Conservation (phyloP, 2,329 filamentous ascomycete genomes). For the Aspergillus brunneoviolaceus region DNA sequence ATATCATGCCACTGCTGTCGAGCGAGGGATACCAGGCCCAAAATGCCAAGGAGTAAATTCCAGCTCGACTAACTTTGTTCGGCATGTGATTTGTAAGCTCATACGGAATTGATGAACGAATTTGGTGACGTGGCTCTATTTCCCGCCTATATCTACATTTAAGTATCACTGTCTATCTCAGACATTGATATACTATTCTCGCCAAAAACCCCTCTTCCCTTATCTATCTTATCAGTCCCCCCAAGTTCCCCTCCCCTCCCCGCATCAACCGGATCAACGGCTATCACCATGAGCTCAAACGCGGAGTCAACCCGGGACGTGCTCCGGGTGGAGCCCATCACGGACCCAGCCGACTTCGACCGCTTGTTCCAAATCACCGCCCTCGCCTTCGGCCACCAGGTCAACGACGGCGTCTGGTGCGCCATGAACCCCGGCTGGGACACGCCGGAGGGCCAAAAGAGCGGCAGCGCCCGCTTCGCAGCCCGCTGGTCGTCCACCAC, state of each 20-base stretch:
- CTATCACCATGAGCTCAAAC: background rate
- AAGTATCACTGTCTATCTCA: too few relatives aligned
- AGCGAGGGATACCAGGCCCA: too few relatives aligned
- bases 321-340: constrained; percentile 18
- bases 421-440: constrained; percentile 58
- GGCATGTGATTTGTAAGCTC: too few relatives aligned
- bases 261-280: background rate
- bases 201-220: too few relatives aligned
- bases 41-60: too few relatives aligned
- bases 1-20: too few relatives aligned
- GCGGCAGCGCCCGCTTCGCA: constrained; percentile 40
- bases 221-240: background rate
- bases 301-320: background rate
- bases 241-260: background rate
- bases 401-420: constrained; percentile 53
- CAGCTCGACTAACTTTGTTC: too few relatives aligned
- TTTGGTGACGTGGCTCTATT: too few relatives aligned
- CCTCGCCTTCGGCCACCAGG: constrained; percentile 51
- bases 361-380: constrained; percentile 14
- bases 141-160: too few relatives aligned
- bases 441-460: constrained; percentile 45
- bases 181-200: too few relatives aligned
- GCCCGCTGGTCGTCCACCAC: constrained; percentile 43
- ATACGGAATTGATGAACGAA: too few relatives aligned
- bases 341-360: background rate